These are phyloP conservation scores for Eucalyptus curtisii DNA, from an alignment of 345 rosid species.

Conservation along the genomic window DNA sequence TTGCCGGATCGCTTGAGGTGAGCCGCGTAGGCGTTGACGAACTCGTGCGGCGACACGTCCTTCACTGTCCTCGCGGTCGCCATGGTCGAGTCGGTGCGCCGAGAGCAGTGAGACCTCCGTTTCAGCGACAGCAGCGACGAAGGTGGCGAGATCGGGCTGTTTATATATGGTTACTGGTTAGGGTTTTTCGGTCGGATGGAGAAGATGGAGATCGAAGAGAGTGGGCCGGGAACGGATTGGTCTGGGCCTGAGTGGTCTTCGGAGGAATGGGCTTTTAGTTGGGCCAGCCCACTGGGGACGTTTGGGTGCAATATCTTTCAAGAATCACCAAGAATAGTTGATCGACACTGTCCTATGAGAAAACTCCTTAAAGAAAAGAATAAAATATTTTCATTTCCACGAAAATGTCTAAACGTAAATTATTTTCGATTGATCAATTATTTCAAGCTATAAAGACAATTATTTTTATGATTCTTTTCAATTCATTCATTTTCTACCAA, in stretches of 20 bases:
- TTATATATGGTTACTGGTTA: background rate
- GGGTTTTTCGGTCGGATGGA: background rate
- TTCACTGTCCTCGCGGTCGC: constrained; percentile 57
- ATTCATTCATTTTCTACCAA: background rate
- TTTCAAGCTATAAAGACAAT: accelerated
- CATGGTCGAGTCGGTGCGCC: constrained; percentile 10
- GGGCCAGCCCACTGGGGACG: background rate
- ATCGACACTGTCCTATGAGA: background rate
- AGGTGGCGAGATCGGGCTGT: background rate
- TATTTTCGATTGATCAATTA: background rate
- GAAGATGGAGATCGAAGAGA: background rate
- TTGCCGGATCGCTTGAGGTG: constrained; percentile 91
- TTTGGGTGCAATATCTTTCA: background rate
- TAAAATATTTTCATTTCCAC: background rate
- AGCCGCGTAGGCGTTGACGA: constrained; percentile 71
- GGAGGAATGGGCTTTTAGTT: background rate
- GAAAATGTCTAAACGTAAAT: accelerated
- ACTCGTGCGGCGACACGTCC: constrained; percentile 83
- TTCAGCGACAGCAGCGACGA: background rate
- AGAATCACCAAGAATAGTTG: background rate
- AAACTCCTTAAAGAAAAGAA: background rate
- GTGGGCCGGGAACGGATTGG: background rate
- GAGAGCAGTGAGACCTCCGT: background rate
- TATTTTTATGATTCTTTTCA: background rate
- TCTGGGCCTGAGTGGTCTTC: background rate